Evolutionary conservation across 2,329 filamentous ascomycete species (phyloP), one percentile per base, ranked within the genome.

Genomic region (Whalleya microplaca): DNA sequence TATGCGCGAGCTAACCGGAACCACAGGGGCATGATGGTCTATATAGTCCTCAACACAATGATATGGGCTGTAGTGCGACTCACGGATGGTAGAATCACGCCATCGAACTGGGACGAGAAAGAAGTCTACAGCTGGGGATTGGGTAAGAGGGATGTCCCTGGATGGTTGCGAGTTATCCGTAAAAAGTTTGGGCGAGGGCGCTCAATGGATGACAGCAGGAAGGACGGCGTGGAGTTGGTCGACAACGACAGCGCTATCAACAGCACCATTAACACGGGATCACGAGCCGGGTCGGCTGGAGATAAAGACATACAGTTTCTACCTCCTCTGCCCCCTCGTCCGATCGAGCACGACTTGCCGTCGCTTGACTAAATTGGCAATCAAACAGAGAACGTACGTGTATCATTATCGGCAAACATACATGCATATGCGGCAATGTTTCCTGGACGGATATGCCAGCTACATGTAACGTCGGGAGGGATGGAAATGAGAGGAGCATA

Each of bases 41-140:
- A 85, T 68, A 77, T 80, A 3, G 65, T 79, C 55, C 76, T 85
- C 66, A 85, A 85, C 68, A 78, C 74, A 1, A 68, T 77, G 54
- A 80, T 84, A 21, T 84, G 74, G 69, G 46, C 80, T 37, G 75
- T 83, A 46, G 79, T 80, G 58, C 74, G 75, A 61, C 64, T 75
- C 1, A 78, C 76, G 0, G 71, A 74, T 10, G 80, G 80, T 32
- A 76, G 74, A 47, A 73, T 84, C 45, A 72, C 76, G 4, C 82
- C 83, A 1, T 74, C 76, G 2, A 80, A 84, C 71, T 82, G 81
- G 69, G 74, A 83, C 14, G 68, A 76, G 61, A 83, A 83, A 59
- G 82, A 85, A 59, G 78, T 78, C 9, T 85, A 82, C 78, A 81
- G 79, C 6, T 83, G 77, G 66, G 79, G 78, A 52, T 67, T 82